Percentiles rank a stretch among this genome's conserved stretches.
Evolutionary conservation across 2,329 filamentous ascomycete species (phyloP).

Genomic region (Rhytidhysteron rufulum): DNA sequence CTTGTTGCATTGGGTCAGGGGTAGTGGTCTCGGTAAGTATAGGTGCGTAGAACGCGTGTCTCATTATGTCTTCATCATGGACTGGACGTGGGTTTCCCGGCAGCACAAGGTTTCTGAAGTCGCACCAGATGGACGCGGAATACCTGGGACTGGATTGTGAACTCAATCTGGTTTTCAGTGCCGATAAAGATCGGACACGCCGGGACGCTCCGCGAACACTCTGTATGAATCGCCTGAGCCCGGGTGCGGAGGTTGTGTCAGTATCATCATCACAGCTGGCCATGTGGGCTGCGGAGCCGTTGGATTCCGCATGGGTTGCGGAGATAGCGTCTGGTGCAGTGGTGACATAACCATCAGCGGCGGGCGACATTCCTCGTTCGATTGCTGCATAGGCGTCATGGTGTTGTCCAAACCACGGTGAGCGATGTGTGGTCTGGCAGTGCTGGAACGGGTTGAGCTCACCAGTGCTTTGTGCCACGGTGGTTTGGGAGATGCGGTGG

Average conservation of each 20-base stretch:
- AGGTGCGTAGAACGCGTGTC: background rate
- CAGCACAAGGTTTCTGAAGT: background rate
- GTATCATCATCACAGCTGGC: background rate
- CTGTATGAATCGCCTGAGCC: background rate
- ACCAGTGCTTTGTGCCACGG: too few relatives aligned
- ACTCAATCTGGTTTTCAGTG: background rate
- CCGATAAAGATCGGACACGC: background rate
- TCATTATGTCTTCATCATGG: background rate
- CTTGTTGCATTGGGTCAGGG: too few relatives aligned
- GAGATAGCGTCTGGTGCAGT: too few relatives aligned
- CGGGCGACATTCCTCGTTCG: too few relatives aligned
- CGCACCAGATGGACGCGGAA: background rate
- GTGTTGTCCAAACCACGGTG: too few relatives aligned
- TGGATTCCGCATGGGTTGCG: constrained; percentile 9
- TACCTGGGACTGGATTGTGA: background rate
- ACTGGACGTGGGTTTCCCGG: too few relatives aligned
- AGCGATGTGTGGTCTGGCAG: too few relatives aligned
- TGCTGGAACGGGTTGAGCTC: too few relatives aligned
- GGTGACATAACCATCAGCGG: too few relatives aligned
- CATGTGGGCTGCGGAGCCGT: too few relatives aligned
- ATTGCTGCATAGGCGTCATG: too few relatives aligned
- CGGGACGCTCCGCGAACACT: background rate
- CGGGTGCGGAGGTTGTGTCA: background rate
- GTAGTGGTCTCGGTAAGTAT: background rate
- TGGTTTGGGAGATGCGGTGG: too few relatives aligned